A percentile compares a stretch with the other conserved stretches of the same genome.
Evolutionary conservation across 2,329 filamentous ascomycete species (phyloP).

Genomic region (Arthroderma uncinatum): DNA sequence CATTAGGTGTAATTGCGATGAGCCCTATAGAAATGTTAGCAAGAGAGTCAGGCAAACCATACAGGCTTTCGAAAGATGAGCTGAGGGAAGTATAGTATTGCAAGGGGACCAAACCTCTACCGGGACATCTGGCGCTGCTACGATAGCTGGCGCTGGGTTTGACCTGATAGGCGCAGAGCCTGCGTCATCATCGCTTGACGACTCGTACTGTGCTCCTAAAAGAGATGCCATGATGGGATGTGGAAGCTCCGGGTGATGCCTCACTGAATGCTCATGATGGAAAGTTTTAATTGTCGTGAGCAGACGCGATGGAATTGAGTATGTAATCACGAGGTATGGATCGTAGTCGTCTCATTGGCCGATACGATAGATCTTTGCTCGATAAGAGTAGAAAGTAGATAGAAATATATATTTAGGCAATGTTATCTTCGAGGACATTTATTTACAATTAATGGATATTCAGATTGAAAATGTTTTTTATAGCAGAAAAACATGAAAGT

Average conservation of each 20-base stretch:
- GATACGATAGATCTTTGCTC: background rate
- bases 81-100: background rate
- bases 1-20: constrained; percentile 40
- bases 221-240: constrained; percentile 31
- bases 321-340: background rate
- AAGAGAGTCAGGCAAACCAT: constrained; percentile 9
- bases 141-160: constrained; percentile 25
- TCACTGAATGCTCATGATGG: background rate
- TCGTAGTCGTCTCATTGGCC: background rate
- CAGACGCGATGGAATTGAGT: background rate
- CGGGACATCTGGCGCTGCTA: constrained; percentile 44
- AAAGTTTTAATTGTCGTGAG: background rate
- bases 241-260: background rate
- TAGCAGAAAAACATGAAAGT: background rate
- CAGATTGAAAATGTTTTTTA: background rate
- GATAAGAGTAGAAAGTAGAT: background rate
- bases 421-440: background rate
- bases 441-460: background rate
- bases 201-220: constrained; percentile 36
- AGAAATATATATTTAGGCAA: background rate
- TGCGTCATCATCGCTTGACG: constrained; percentile 40
- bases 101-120: constrained; percentile 44
- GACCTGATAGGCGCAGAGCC: constrained; percentile 17
- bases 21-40: constrained; percentile 37
- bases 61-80: background rate